phyloP scores from a whole-genome alignment of 345 rosid genomes.

The Draba incana region DNA sequence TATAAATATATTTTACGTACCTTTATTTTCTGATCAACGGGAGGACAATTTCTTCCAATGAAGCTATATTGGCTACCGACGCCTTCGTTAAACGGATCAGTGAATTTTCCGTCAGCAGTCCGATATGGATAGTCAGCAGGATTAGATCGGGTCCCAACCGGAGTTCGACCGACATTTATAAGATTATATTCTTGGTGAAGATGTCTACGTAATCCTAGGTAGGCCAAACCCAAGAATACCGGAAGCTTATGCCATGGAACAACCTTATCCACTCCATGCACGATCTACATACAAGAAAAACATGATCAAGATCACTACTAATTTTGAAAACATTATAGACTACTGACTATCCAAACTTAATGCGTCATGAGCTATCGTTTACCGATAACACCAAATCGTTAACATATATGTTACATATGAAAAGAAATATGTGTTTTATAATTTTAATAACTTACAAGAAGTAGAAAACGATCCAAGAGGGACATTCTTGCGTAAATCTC shows the following conservation, averaged over 20 bases:
- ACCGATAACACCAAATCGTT: not conserved
- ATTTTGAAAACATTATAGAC: not conserved
- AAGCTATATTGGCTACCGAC: constrained; percentile 55
- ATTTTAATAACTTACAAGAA: too few species aligned
- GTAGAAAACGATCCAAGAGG: constrained; percentile 44
- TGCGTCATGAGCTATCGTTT: not conserved
- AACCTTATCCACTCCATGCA: constrained; percentile 52
- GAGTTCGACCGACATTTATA: constrained; percentile 55
- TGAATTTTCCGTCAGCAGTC: constrained; percentile 51
- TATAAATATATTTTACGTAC: constrained; percentile 11
- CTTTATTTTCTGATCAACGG: constrained; percentile 40
- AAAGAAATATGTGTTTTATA: too few species aligned
- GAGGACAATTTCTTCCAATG: constrained; percentile 59
- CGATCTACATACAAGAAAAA: constrained; percentile 43
- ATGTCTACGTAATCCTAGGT: constrained; percentile 53
- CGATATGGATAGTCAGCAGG: constrained; percentile 56
- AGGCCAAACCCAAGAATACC: constrained; percentile 52
- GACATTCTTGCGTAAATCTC: constrained; percentile 47
- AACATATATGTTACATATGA: too few species aligned
- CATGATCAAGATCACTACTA: not conserved
- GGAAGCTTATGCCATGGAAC: constrained; percentile 59
- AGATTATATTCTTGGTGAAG: constrained; percentile 62
- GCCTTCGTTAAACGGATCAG: constrained; percentile 56
- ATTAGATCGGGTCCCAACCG: constrained; percentile 49
- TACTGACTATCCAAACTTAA: not conserved